Evolutionary conservation across 768 basidiomycete genomes (phyloP).

Genomic region (Amylocystis lapponica): DNA sequence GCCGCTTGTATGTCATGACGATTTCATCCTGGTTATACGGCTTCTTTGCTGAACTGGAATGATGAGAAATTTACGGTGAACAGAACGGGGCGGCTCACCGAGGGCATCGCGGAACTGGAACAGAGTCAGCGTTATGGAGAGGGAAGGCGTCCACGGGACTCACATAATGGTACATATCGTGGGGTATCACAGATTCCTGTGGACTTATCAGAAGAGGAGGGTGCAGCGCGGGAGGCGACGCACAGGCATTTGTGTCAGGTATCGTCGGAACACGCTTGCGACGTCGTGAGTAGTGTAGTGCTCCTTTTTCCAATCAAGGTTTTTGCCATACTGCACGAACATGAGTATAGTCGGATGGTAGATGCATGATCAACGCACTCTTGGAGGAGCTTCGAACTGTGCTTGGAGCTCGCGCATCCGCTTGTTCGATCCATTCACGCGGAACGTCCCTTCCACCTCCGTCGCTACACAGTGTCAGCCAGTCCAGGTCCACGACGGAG

Average conservation of each 20-base stretch:
- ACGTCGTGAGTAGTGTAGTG: constrained; percentile 94
- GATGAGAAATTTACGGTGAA: constrained; percentile 4
- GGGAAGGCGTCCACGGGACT: constrained; percentile 29
- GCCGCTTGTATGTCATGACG: constrained; percentile 72
- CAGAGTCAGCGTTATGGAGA: neutral
- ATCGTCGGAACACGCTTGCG: constrained; percentile 92
- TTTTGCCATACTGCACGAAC: constrained; percentile 77
- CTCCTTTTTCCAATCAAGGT: constrained; percentile 83
- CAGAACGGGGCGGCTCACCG: constrained; percentile 37
- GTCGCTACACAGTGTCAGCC: constrained; percentile 49
- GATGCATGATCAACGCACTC: constrained; percentile 44
- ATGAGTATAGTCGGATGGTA: constrained; percentile 40
- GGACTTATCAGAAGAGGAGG: constrained; percentile 7
- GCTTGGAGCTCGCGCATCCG: constrained; percentile 95
- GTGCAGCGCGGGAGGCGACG: constrained; percentile 28
- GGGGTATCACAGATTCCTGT: constrained; percentile 93
- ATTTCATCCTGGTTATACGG: constrained; percentile 66
- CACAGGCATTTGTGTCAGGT: constrained; percentile 95
- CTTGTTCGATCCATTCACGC: constrained; percentile 91
- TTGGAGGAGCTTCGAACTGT: constrained; percentile 82
- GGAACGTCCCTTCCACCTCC: constrained; percentile 89
- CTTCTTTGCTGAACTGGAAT: constrained; percentile 47
- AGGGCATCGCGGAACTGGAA: constrained; percentile 73
- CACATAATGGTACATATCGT: constrained; percentile 82
- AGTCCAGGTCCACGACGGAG: neutral